These are phyloP conservation scores for Panicum hallii DNA, from an alignment of 202 grass and related monocot species.

Conservation along the genomic window DNA sequence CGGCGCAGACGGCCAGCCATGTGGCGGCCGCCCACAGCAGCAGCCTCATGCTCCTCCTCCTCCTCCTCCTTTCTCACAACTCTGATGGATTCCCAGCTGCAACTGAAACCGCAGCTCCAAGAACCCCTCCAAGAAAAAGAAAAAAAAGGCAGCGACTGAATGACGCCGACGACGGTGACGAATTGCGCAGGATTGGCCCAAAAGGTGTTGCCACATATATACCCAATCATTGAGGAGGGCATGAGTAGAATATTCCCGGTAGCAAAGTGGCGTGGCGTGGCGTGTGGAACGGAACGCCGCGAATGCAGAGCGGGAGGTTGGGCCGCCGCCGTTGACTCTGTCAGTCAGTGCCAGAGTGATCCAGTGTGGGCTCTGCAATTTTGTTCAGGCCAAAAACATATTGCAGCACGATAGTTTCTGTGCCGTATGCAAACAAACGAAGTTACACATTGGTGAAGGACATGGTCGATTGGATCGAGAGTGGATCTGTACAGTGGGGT, in stretches of 20 bases:
- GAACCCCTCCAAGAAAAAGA: not conserved
- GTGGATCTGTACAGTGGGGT: too few relatives aligned
- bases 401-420: too few relatives aligned
- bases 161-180: not conserved
- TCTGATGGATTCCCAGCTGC: conserved; percentile 16
- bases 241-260: conserved; percentile 28
- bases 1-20: conserved; percentile 21
- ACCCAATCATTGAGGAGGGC: conserved; percentile 31
- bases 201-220: not conserved
- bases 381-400: not conserved
- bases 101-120: not conserved
- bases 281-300: conserved; percentile 17
- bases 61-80: not conserved
- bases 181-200: not conserved
- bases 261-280: conserved; percentile 29
- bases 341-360: not conserved
- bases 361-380: not conserved
- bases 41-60: conserved; percentile 7
- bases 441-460: too few relatives aligned
- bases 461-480: too few relatives aligned
- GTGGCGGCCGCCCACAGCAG: not conserved
- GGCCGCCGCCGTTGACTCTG: not conserved
- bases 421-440: too few relatives aligned
- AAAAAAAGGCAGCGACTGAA: not conserved
- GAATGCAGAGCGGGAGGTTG: not conserved